phyloP scores from a whole-genome alignment of 805 yeast species.

The Metschnikowia aberdeeniae region DNA sequence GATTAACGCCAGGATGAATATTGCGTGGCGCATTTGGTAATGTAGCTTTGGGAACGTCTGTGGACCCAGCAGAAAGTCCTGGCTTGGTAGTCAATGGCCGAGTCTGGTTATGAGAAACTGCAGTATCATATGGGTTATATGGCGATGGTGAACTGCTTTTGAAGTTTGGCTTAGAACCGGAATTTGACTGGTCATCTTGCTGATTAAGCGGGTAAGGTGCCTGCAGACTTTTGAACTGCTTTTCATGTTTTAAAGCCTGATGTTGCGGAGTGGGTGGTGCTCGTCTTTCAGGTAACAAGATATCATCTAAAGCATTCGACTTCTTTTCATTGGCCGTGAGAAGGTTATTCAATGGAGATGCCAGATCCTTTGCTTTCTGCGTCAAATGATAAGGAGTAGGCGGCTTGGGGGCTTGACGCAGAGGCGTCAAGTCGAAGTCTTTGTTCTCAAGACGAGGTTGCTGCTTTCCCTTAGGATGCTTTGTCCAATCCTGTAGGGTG shows the following conservation, averaged over 20 bases:
- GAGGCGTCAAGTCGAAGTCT: conserved; percentile 27
- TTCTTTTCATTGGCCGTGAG: conserved; percentile 21
- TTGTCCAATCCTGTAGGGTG: conserved; percentile 44
- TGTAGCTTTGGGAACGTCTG: conserved; percentile 14
- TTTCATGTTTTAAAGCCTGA: neutral
- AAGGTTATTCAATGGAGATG: conserved; percentile 34
- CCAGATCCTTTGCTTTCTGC: conserved; percentile 13
- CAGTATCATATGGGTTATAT: conserved; percentile 3
- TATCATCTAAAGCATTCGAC: conserved; percentile 13
- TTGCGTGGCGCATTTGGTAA: conserved; percentile 32
- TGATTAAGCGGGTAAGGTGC: neutral
- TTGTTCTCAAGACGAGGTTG: neutral
- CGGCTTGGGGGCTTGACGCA: conserved; percentile 41
- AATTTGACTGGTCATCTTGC: neutral
- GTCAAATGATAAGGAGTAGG: conserved; percentile 39
- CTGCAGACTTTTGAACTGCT: conserved; percentile 3
- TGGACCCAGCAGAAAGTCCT: conserved; percentile 23
- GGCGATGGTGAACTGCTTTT: neutral
- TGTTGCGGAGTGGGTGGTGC: conserved; percentile 53
- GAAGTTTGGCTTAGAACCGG: neutral
- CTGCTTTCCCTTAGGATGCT: conserved; percentile 21
- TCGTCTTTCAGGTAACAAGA: conserved; percentile 46
- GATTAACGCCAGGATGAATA: conserved; percentile 32
- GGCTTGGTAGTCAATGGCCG: conserved; percentile 16
- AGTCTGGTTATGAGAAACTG: conserved; percentile 14